A percentile compares a stretch with the other conserved stretches of the same genome.
phyloP scores from a whole-genome alignment of 2,329 filamentous ascomycete genomes.

The Dactylonectria macrodidyma region DNA sequence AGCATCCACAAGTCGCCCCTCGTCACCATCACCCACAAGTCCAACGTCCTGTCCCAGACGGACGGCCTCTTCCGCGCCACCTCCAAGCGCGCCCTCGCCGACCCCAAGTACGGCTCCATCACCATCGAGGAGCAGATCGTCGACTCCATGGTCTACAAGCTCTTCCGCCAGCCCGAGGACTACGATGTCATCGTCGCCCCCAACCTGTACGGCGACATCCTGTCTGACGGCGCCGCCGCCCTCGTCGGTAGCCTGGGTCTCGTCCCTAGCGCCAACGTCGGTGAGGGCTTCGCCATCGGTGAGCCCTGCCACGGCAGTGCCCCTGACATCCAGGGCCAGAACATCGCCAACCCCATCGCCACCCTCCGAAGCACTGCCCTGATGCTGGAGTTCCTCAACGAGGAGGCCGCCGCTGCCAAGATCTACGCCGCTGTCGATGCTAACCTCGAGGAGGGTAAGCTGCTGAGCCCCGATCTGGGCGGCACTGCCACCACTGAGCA shows the following conservation, averaged over 20 bases:
- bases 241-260: slow-evolving; percentile 93
- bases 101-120: slow-evolving; percentile 74
- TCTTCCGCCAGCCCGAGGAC: slow-evolving; percentile 93
- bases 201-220: slow-evolving; percentile 97
- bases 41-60: slow-evolving; percentile 95
- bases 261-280: slow-evolving; percentile 95
- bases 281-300: slow-evolving; percentile 93
- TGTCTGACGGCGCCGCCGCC: slow-evolving; percentile 95
- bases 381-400: slow-evolving; percentile 96
- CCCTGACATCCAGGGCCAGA: slow-evolving; percentile 93
- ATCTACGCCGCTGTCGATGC: slow-evolving; percentile 95
- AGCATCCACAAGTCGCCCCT: slow-evolving; percentile 79
- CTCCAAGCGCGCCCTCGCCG: slow-evolving; percentile 79
- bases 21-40: slow-evolving; percentile 98
- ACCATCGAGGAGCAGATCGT: slow-evolving; percentile 97
- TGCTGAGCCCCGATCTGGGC: slow-evolving; percentile 91
- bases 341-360: slow-evolving; percentile 96
- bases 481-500: slow-evolving; percentile 88
- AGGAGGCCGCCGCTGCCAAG: slow-evolving; percentile 87
- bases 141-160: slow-evolving; percentile 99
- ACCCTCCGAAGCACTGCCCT: slow-evolving; percentile 91
- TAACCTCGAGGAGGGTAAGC: slow-evolving; percentile 86
- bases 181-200: slow-evolving; percentile 99
- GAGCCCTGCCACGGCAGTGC: slow-evolving; percentile 98
- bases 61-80: slow-evolving; percentile 94